Base-by-base conservation (phyloP, 768 basidiomycete species). In the Amanita exitialis region DNA sequence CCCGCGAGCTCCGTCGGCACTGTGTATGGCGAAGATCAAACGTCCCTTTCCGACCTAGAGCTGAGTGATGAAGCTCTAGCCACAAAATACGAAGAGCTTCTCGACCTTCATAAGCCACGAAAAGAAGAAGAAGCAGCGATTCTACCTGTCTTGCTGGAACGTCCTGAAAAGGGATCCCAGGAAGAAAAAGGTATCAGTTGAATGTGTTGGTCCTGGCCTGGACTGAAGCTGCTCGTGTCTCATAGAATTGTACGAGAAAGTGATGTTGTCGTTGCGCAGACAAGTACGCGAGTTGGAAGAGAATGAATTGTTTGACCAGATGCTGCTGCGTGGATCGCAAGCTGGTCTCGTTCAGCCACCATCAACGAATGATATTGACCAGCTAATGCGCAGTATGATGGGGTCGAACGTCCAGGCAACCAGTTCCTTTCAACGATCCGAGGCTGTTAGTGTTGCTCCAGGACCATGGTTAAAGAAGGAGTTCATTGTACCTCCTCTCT, bases 301-400 rank as follows among this genome's bases (percentile, higher is more conserved):
- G 23, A 68, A 76, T 49, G 75, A 76, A 28, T 51, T 76, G 15
- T 75, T 74, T 53, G 76, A 78, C 52, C 68, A 71, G 45, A 72
- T 70, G 12, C 56, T 77, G 10, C 61, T 74, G 16, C 70, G 71
- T 13, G 74, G 75, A 38, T 74, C 75, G 7, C 69, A 71, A 54
- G 69, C 68, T n/a, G 70, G 63, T 6, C 52, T 72, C 32, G 73
- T 74, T 50, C 64, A 64, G 12, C 71, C 70, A 42, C 69, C 73
- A 3, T 62, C 66, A 12, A 68, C 76, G 15, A 67, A 61, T 23
- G 72, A 78, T 52, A 72, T 79, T 43, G 76, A 77, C 59, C 52
- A 59, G 18, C 68, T 79, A 50, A 72, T 79, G 73, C 66, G 64
- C 32, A 72, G 72, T 55, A 76, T 79, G 77, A 77, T 79, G 76